These are phyloP conservation scores for Ogataea methanolica DNA, from an alignment of 805 yeast species.

Conservation along the genomic window DNA sequence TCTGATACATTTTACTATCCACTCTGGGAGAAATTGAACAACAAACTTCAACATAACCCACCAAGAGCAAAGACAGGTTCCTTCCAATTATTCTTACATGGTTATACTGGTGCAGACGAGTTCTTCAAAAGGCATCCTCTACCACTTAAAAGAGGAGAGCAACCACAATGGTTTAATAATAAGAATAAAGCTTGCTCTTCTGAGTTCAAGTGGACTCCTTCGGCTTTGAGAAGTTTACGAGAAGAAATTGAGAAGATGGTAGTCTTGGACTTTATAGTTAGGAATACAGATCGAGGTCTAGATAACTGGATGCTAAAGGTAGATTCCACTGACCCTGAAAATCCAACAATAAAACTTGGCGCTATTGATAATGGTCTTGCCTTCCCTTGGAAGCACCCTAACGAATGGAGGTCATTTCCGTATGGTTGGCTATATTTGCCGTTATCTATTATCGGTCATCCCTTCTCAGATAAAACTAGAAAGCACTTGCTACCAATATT, in stretches of 20 bases:
- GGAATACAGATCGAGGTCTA: constrained; percentile 70
- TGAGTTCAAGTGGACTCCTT: constrained; percentile 50
- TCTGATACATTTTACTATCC: constrained; percentile 51
- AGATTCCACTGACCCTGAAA: constrained; percentile 33
- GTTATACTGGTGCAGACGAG: constrained; percentile 55
- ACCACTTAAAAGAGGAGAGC: constrained; percentile 26
- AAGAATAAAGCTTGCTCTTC: constrained; percentile 3
- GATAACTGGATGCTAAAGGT: constrained; percentile 76
- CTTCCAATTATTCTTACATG: constrained; percentile 57
- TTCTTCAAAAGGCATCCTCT: constrained; percentile 55
- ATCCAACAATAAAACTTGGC: constrained; percentile 48
- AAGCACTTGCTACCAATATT: constrained; percentile 52
- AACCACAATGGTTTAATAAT: background rate
- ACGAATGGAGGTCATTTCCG: constrained; percentile 76
- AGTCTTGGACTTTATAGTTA: constrained; percentile 63
- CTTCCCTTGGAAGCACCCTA: constrained; percentile 80
- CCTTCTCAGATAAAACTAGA: constrained; percentile 54
- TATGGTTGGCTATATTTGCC: constrained; percentile 77
- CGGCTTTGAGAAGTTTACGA: constrained; percentile 45
- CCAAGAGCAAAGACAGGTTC: constrained; percentile 55
- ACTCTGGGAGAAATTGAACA: constrained; percentile 37
- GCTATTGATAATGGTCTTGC: constrained; percentile 76
- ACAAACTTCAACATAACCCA: constrained; percentile 19
- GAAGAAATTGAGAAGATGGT: constrained; percentile 65
- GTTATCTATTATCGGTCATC: constrained; percentile 57